Evolutionary conservation across 306 rosid species (phyloP), one percentile per base, ranked within the genome.

Genomic region (Pyrus communis): DNA sequence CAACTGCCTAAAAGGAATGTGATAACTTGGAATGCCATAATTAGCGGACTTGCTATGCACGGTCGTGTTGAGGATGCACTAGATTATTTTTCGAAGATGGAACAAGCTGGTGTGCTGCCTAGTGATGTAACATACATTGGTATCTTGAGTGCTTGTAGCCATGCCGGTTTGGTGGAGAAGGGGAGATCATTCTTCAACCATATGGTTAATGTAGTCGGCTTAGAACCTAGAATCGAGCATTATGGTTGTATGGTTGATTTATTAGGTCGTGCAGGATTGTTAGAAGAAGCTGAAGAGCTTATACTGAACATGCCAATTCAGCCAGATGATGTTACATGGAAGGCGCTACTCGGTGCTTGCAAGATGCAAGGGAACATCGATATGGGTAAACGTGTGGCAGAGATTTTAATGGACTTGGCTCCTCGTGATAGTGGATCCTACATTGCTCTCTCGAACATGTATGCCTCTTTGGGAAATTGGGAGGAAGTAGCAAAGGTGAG

Each of bases 231-330:
- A 75, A 80, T 93, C 59, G 93, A 93, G 75, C 98, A 91, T 79
- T 93, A 90, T 59, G 91, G 90, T 12, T 93, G 97, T 76, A 85
- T 90, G 97, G 94, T 93, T 55, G 96, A 93, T 75, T 87, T 89
- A 35, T 69, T 93, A 6, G 93, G 93, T 27, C 90, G 93, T 27
- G 94, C 94, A 1, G 90, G 91, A 21, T 68, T 74, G 82, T 81
- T 93, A 17, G 82, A 91, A 87, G 98, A 93, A 80, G 93, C 97
- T 7, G 86, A 93, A 76, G 81, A 86, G 77, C 88, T 89, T 68
- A 82, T 90, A 73, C 21, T 67, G 68, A 87, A 82, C 78, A 87
- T 93, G 91, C 88, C 93, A 57, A 74, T 91, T 49, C 77, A 64
- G 81, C 70, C 87, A 7, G 92, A 91, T 75, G 93, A 93, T 79